Base-by-base conservation (phyloP, 805 yeast genomes). In the Barnettozyma pratensis region DNA sequence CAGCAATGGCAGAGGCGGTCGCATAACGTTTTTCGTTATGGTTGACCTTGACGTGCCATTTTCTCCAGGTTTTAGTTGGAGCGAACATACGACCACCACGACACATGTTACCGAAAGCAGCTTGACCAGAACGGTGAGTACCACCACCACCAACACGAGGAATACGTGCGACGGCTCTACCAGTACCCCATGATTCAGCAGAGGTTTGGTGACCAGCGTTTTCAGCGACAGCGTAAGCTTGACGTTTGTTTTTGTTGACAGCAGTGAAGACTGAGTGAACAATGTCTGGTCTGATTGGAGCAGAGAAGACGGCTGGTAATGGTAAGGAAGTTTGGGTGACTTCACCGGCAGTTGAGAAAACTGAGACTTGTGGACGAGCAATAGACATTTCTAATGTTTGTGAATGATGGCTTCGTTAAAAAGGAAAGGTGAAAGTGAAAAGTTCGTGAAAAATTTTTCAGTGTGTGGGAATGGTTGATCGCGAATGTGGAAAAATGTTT, bases 11-110 rank as follows among this genome's bases (percentile, higher is more conserved):
- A 64, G 99, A 92, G 71, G 97, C 98, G 66, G 98, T 92, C 63
- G 99, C 99, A 79, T 91, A 94, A 80, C 98, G 91, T 86, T 92
- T 92, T 83, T 94, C 96, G 89, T 92, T 92, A 79, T 90, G 97
- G 96, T 94, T 94, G 72, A 94, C 96, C 86, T 91, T 94, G 71
- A 94, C 96, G 90, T 94, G 96, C 99, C 99, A 94, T 81, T 85
- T 92, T 87, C 99, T 90, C 99, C 99, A 94, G 78, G 96, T 91
- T 85, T 94, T 94, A 78, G 99, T 94, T 76, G 99, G 99, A 77
- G 99, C 97, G 73, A 94, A 94, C 98, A 94, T 94, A 80, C 99
- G 96, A 83, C 99, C 99, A 77, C 97, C 97, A 80, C 99, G 92
- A 85, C 99, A 94, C 99, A 94, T 94, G 94, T 94, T 94, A 86